These are phyloP conservation scores for Gossypium gossypioides DNA, from an alignment of 441 rosid species.

Conservation along the genomic window DNA sequence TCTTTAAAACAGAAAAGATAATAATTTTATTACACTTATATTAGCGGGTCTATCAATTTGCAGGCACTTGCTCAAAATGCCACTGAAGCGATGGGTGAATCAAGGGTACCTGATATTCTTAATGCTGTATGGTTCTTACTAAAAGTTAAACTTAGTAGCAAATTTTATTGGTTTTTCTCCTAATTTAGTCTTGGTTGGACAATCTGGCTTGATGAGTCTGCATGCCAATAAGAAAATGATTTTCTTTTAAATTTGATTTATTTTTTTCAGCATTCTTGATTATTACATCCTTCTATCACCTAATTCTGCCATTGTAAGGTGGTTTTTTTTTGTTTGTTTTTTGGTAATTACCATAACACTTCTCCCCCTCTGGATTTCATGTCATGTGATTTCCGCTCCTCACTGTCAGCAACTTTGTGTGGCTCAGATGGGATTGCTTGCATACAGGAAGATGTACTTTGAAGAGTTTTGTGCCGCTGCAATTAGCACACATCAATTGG, in stretches of 20 bases:
- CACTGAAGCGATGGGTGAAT: conserved; percentile 83
- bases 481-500: conserved; percentile 69
- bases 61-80: conserved; percentile 62
- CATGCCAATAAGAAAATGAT: not conserved
- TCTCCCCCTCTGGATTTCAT: no score
- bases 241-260: not conserved
- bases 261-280: not conserved
- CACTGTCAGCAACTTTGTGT: not conserved
- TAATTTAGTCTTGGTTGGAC: not conserved
- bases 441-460: conserved; percentile 71
- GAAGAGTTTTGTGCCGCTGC: conserved; percentile 94
- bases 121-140: conserved; percentile 32
- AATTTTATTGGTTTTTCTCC: not conserved
- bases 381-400: not conserved
- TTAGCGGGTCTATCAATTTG: not conserved
- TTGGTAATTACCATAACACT: no score
- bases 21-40: not conserved
- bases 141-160: not conserved
- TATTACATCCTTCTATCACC: not conserved
- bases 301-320: not conserved
- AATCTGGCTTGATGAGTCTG: not conserved
- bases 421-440: conserved; percentile 66
- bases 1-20: no score
- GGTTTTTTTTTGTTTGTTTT: no score
- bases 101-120: conserved; percentile 63